A percentile compares a stretch with the other conserved stretches of the same genome.
These are phyloP conservation scores for Komagataella pseudopastoris DNA, from an alignment of 805 yeast genomes.

Conservation along the genomic window DNA sequence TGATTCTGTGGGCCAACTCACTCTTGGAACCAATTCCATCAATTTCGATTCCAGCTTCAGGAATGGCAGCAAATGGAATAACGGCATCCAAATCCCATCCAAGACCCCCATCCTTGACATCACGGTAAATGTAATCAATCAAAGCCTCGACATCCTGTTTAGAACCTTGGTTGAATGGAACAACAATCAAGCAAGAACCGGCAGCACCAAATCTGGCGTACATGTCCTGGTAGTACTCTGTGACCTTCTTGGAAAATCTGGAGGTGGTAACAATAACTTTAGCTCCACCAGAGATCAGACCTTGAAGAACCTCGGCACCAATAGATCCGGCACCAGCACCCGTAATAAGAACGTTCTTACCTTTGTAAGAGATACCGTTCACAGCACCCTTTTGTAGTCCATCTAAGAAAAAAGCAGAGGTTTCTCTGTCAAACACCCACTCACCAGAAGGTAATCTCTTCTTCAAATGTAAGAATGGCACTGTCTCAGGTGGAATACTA, in stretches of 20 bases:
- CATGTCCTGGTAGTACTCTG: constrained; percentile 90
- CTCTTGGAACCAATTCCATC: constrained; percentile 89
- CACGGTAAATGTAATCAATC: constrained; percentile 74
- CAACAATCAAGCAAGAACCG: constrained; percentile 87
- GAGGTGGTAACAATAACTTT: constrained; percentile 94
- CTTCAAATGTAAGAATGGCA: constrained; percentile 91
- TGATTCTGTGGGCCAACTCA: constrained; percentile 95
- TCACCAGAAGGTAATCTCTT: constrained; percentile 55
- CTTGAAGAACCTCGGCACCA: constrained; percentile 94
- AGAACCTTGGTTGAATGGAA: constrained; percentile 98
- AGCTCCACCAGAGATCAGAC: constrained; percentile 95
- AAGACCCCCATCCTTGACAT: constrained; percentile 74
- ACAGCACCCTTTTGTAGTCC: constrained; percentile 90
- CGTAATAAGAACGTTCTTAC: constrained; percentile 80
- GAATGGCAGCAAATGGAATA: constrained; percentile 97
- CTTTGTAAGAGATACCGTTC: constrained; percentile 84
- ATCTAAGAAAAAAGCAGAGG: constrained; percentile 70
- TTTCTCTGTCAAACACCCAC: constrained; percentile 75
- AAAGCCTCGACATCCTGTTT: constrained; percentile 84
- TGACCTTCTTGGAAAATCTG: constrained; percentile 83
- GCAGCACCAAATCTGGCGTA: constrained; percentile 88
- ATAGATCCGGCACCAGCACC: constrained; percentile 99
- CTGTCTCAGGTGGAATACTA: constrained; percentile 64
- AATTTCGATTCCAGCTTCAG: constrained; percentile 95
- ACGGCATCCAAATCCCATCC: constrained; percentile 97